Evolutionary conservation across 179 eudicot genomes (phyloP).

Genomic region (Camellia oleifera): DNA sequence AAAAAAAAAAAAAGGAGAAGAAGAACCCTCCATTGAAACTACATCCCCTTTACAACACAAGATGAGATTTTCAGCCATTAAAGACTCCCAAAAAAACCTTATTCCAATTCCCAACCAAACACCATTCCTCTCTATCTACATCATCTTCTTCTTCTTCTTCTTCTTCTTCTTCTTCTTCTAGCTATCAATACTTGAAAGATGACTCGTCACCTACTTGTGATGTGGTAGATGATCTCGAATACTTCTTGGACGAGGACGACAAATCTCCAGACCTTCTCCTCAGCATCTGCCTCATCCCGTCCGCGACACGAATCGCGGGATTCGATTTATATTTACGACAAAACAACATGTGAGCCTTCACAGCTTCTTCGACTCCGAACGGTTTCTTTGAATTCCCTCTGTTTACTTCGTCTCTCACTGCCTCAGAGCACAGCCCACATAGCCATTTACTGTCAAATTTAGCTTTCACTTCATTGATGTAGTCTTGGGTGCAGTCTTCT

Average conservation of each 20-base stretch:
- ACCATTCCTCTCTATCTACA: no score
- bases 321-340: slow-evolving; percentile 64
- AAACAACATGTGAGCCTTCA: slow-evolving; percentile 75
- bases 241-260: slow-evolving; percentile 27
- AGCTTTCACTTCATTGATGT: slow-evolving; percentile 57
- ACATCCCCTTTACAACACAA: not conserved
- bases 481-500: slow-evolving; percentile 76
- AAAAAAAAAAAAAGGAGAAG: no score
- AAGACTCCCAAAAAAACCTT: not conserved
- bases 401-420: slow-evolving; percentile 63
- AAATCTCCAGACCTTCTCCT: slow-evolving; percentile 49
- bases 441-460: slow-evolving; percentile 76
- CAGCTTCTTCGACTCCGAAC: slow-evolving; percentile 52
- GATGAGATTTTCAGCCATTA: not conserved
- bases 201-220: slow-evolving; percentile 35
- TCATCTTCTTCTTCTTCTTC: not conserved
- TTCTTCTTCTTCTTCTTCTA: not conserved
- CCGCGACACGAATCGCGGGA: slow-evolving; percentile 75
- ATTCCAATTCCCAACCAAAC: not conserved
- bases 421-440: slow-evolving; percentile 81
- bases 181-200: slow-evolving; percentile 12
- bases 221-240: slow-evolving; percentile 43
- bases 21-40: not conserved
- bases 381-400: slow-evolving; percentile 21
- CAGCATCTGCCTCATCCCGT: slow-evolving; percentile 78